These are phyloP conservation scores for Hylodesmum podocarpum DNA, from an alignment of 306 rosid species.

Conservation along the genomic window DNA sequence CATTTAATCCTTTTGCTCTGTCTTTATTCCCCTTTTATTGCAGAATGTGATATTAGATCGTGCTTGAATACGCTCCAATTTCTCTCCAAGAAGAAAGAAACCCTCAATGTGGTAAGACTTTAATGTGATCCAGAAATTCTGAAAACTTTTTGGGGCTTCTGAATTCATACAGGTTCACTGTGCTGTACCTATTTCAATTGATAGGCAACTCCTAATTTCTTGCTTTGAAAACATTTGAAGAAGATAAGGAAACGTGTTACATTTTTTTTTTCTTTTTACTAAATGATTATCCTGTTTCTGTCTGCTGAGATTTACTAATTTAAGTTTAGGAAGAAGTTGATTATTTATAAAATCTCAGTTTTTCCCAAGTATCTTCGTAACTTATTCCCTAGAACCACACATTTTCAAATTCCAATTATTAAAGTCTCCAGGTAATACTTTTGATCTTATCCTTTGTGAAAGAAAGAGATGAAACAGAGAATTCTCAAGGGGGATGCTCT, in stretches of 20 bases:
- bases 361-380: not conserved
- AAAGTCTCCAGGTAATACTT: not conserved
- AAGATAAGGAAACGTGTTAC: not conserved
- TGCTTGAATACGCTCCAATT: constrained; percentile 97
- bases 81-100: constrained; percentile 81
- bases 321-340: not conserved
- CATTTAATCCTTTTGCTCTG: constrained; percentile 27
- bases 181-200: constrained; percentile 21
- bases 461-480: not conserved
- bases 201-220: not conserved
- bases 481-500: not conserved
- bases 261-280: not conserved
- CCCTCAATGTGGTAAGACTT: constrained; percentile 72
- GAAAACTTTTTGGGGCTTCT: not conserved
- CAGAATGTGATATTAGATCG: constrained; percentile 97
- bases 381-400: not conserved
- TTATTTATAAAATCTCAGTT: constrained; percentile 4
- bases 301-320: constrained; percentile 10
- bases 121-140: not conserved
- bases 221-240: not conserved
- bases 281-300: not conserved
- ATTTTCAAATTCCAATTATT: not conserved
- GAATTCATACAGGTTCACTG: constrained; percentile 16
- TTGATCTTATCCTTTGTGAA: constrained; percentile 15
- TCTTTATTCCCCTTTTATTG: constrained; percentile 14